A percentile compares a stretch with the other conserved stretches of the same genome.
These are phyloP conservation scores for Trametes cubensis DNA, from an alignment of 768 basidiomycete genomes.

Conservation along the genomic window DNA sequence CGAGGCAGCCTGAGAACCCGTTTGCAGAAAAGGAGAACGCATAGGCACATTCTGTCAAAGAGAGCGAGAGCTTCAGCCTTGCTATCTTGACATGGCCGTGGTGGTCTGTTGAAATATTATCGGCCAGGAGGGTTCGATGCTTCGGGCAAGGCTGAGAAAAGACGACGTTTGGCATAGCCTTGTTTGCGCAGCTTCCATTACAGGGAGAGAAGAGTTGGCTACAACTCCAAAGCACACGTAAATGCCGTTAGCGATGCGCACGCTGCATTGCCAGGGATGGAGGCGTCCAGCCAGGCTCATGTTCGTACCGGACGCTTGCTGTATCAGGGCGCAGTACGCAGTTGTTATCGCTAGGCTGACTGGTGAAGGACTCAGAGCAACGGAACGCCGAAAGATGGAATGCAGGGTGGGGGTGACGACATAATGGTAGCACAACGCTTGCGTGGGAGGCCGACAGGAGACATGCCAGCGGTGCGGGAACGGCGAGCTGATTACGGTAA, in stretches of 20 bases:
- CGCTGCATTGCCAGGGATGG: background rate
- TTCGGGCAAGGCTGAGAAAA: no score
- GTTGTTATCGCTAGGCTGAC: slow-evolving; percentile 3
- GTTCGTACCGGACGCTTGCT: background rate
- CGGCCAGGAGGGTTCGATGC: no score
- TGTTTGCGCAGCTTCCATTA: no score
- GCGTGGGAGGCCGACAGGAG: slow-evolving; percentile 1
- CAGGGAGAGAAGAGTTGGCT: no score
- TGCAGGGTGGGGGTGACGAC: slow-evolving; percentile 3
- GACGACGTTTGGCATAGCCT: no score
- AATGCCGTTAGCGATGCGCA: background rate
- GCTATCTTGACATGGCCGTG: background rate
- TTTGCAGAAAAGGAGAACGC: background rate
- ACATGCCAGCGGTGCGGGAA: background rate
- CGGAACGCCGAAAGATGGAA: background rate
- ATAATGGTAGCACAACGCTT: background rate
- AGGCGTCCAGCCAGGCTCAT: background rate
- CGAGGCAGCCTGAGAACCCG: slow-evolving; percentile 4
- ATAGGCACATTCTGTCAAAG: background rate
- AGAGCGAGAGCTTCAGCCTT: background rate
- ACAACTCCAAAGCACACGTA: background rate
- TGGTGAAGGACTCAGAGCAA: background rate
- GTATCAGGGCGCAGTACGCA: slow-evolving; percentile 1
- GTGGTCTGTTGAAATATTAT: background rate
- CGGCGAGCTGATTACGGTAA: slow-evolving; percentile 14